These are phyloP conservation scores for Dacryopinax spathularia DNA, from an alignment of 768 basidiomycete species.

Conservation along the genomic window DNA sequence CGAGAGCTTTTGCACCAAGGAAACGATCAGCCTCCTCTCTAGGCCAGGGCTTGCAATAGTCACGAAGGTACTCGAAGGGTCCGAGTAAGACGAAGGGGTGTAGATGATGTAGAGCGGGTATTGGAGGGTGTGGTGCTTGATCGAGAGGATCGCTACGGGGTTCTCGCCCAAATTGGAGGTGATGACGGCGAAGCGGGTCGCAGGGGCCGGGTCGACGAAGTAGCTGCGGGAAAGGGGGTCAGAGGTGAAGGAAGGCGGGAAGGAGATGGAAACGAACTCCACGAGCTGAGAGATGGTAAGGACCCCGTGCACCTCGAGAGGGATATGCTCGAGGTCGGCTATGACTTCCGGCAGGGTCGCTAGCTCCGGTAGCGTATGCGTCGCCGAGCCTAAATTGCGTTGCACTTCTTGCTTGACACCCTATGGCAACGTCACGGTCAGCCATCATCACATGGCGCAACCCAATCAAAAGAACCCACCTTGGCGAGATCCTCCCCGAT, in stretches of 20 bases:
- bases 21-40: not conserved
- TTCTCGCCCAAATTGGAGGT: too few relatives aligned
- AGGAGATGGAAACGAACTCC: not conserved
- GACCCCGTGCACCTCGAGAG: not conserved
- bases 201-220: not conserved
- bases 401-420: not conserved
- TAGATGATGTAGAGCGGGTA: not conserved
- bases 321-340: not conserved
- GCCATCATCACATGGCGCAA: too few relatives aligned
- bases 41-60: not conserved
- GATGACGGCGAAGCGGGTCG: not conserved
- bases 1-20: not conserved
- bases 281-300: not conserved
- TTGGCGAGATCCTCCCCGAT: not conserved
- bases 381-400: not conserved
- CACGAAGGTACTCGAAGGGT: not conserved
- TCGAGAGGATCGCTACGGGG: not conserved
- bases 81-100: not conserved
- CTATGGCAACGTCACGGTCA: too few relatives aligned
- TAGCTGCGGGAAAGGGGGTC: not conserved
- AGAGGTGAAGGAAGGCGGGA: not conserved
- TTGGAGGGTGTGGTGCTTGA: not conserved
- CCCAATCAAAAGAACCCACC: too few relatives aligned
- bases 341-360: not conserved
- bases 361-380: not conserved